These are phyloP conservation scores for Arabidopsis hybrid DNA, from an alignment of 441 rosid genomes.

Conservation along the genomic window DNA sequence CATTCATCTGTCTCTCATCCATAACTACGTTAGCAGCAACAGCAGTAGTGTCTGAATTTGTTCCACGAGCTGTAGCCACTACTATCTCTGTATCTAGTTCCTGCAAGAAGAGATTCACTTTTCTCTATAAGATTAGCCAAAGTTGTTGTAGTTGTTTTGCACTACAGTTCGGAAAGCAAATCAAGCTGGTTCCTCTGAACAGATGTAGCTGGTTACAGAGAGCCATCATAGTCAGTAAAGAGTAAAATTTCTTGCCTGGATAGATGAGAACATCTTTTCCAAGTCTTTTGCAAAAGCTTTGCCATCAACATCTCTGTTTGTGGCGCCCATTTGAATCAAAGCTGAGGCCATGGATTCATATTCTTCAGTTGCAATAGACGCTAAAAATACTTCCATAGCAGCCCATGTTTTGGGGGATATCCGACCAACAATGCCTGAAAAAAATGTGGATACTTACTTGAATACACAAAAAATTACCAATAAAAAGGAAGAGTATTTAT, in stretches of 20 bases:
- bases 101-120: conserved; percentile 52
- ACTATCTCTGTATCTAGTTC: conserved; percentile 89
- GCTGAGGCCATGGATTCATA: conserved; percentile 96
- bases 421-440: conserved; percentile 93
- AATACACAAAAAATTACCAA: conserved; percentile 34
- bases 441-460: conserved; percentile 23
- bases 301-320: conserved; percentile 80
- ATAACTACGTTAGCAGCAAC: conserved; percentile 86
- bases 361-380: conserved; percentile 85
- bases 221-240: not conserved
- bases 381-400: conserved; percentile 92
- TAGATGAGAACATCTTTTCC: conserved; percentile 89
- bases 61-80: conserved; percentile 84
- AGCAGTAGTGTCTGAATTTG: conserved; percentile 71
- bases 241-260: conserved; percentile 63
- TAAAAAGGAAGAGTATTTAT: not conserved
- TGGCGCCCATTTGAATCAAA: conserved; percentile 97
- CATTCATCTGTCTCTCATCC: conserved; percentile 98
- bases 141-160: not conserved
- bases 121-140: conserved; percentile 26
- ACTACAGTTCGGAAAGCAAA: conserved; percentile 16
- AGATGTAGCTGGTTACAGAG: conserved; percentile 11
- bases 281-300: conserved; percentile 91
- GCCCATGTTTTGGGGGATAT: conserved; percentile 97
- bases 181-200: not conserved